Evolutionary conservation across 768 basidiomycete genomes (phyloP).

Genomic region (Pleurotus djamor): DNA sequence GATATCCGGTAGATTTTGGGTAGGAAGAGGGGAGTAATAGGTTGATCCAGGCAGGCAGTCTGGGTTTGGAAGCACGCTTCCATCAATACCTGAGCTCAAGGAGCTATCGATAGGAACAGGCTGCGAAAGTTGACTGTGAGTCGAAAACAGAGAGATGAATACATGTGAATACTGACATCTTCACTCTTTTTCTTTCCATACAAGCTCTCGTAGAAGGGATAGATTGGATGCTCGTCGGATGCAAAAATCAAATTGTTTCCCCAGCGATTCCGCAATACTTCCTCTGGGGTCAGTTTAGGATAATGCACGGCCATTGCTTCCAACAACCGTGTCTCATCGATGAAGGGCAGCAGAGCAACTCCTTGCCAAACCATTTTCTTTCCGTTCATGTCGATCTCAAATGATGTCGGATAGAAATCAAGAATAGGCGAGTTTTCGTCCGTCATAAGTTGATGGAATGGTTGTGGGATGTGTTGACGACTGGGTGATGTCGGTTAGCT

Average conservation of each 20-base stretch:
- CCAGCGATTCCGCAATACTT: constrained; percentile 80
- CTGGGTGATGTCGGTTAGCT: constrained; percentile 33
- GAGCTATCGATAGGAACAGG: constrained; percentile 68
- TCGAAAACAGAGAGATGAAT: not conserved
- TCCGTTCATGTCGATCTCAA: constrained; percentile 99
- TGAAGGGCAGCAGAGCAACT: constrained; percentile 94
- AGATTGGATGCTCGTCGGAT: constrained; percentile 80
- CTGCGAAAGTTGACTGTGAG: constrained; percentile 34
- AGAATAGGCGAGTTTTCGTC: constrained; percentile 88
- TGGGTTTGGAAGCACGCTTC: constrained; percentile 79
- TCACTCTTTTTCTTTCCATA: constrained; percentile 87
- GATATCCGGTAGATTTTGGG: constrained; percentile 70
- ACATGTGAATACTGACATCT: constrained; percentile 51
- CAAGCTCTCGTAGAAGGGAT: constrained; percentile 82
- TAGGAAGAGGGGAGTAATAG: constrained; percentile 71
- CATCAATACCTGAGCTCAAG: constrained; percentile 77
- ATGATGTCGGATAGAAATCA: constrained; percentile 91
- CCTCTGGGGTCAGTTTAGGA: constrained; percentile 73
- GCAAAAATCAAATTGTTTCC: constrained; percentile 84
- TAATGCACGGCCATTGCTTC: constrained; percentile 77
- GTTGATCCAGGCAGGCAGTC: constrained; percentile 91
- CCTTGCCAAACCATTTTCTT: constrained; percentile 99
- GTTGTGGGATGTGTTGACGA: constrained; percentile 82
- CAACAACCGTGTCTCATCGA: constrained; percentile 80
- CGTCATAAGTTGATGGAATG: constrained; percentile 87